phyloP scores from a whole-genome alignment of 2,329 filamentous ascomycete species.

The Keithomyces neogunnii region DNA sequence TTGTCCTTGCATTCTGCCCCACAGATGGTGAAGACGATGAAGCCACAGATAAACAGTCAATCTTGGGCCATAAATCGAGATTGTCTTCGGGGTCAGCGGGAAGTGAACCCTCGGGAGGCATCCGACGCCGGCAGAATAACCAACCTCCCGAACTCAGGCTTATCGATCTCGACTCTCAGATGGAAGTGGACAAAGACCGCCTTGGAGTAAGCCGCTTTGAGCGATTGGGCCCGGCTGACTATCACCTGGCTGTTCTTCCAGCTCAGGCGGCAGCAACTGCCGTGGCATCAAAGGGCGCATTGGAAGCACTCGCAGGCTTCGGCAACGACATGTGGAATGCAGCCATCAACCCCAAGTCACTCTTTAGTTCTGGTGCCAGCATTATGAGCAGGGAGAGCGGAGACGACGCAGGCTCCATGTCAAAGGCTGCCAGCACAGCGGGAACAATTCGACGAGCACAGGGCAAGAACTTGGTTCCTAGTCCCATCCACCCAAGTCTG shows the following conservation, averaged over 20 bases:
- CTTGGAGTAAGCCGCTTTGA: conserved; percentile 82
- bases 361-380: conserved; percentile 83
- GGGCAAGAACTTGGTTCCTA: conserved; percentile 15
- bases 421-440: conserved; percentile 29
- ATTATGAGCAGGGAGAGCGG: conserved; percentile 54
- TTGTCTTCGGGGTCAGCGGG: conserved; percentile 39
- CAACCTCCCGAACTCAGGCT: conserved; percentile 82
- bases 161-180: conserved; percentile 80
- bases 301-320: conserved; percentile 67
- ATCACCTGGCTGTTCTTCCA: conserved; percentile 79
- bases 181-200: conserved; percentile 80
- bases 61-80: conserved; percentile 30
- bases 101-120: conserved; percentile 55
- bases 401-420: conserved; percentile 44
- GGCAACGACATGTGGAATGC: conserved; percentile 82
- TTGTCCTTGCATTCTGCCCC: conserved; percentile 84
- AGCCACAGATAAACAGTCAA: conserved; percentile 14
- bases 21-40: conserved; percentile 53
- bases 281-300: conserved; percentile 56
- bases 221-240: conserved; percentile 78
- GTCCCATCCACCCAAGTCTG: conserved; percentile 44
- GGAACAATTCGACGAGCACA: conserved; percentile 20
- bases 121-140: conserved; percentile 66
- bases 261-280: conserved; percentile 59
- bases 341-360: conserved; percentile 74